These are phyloP conservation scores for Kwoniella sp. DNA, from an alignment of 768 basidiomycete species.

Conservation along the genomic window DNA sequence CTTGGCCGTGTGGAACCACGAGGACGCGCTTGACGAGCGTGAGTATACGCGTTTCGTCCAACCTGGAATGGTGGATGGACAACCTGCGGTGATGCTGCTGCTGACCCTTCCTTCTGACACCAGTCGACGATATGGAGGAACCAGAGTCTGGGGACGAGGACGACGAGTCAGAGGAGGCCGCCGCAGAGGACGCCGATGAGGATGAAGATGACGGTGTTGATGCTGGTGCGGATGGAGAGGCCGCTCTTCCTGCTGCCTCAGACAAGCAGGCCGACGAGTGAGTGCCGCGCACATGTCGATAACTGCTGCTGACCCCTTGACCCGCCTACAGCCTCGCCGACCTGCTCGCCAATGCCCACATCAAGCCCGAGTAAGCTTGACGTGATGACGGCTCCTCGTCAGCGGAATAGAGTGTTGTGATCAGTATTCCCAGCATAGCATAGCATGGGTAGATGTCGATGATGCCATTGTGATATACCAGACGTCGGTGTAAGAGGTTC, in stretches of 20 bases:
- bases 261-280: constrained; percentile 41
- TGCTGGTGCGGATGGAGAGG: constrained; percentile 18
- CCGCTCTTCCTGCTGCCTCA: constrained; percentile 25
- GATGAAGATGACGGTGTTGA: constrained; percentile 23
- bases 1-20: constrained; percentile 55
- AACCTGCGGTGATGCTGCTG: constrained; percentile 5
- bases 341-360: constrained; percentile 31
- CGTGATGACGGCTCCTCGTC: too few species aligned
- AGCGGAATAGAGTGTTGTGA: too few species aligned
- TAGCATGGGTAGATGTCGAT: too few species aligned
- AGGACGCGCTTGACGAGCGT: constrained; percentile 74
- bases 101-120: not conserved
- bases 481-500: too few species aligned
- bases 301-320: not conserved
- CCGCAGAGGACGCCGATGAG: constrained; percentile 32
- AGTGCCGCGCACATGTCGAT: constrained; percentile 2
- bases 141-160: constrained; percentile 55
- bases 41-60: constrained; percentile 22
- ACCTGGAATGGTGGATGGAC: not conserved
- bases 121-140: constrained; percentile 66
- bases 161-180: constrained; percentile 52
- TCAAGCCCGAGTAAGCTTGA: constrained; percentile 18
- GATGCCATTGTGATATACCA: too few species aligned
- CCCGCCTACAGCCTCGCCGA: constrained; percentile 34
- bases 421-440: too few species aligned